Evolutionary conservation across 176 grass and related monocot genomes (phyloP), one percentile per base, ranked within the genome.

Genomic region (Avena insularis): DNA sequence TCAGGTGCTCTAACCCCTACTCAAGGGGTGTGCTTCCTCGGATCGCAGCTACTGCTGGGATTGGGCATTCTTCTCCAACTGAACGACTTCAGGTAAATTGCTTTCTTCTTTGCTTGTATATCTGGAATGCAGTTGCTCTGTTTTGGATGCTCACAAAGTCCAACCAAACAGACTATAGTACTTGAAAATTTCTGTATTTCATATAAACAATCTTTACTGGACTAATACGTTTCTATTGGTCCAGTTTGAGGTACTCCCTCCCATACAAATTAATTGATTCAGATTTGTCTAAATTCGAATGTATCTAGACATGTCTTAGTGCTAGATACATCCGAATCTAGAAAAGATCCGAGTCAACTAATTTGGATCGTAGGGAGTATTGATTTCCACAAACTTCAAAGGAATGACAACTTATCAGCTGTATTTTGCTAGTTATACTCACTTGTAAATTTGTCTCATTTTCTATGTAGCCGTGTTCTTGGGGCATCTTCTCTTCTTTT

Each of bases 21-120:
- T 79, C 91, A 91, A 36, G 96, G 96, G 20, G 83, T 98, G 71
- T 29, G 68, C 75, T 98, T 98, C 84, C 90, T 98, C 9, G 96
- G 93, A 57, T 82, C 89, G 67, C 93, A 95, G 84, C 93, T 98
- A 56, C 64, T 93, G n/a, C 71, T 95, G n/a, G 93, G 96, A 80
- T 89, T 98, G 58, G 88, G 88, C 78, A 92, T 98, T 91, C 93
- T 95, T 89, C 91, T 95, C 38, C 90, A 95, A 81, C 90, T 98
- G 20, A 98, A 98, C 67, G 47, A 87, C 58, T 95, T 88, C 14
- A 98, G 96, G 96, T 98, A 75, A 62, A 53, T 55, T 79, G 16
- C 8, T 11, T 13, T 8, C 31, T 29, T 67, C 35, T 60, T 33
- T 90, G 4, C 15, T 46, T 25, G 11, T 66, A 6, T 66, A 8